A percentile compares a stretch with the other conserved stretches of the same genome.
Evolutionary conservation across 2,329 filamentous ascomycete genomes (phyloP).

Genomic region (Nigrograna mackinnonii): DNA sequence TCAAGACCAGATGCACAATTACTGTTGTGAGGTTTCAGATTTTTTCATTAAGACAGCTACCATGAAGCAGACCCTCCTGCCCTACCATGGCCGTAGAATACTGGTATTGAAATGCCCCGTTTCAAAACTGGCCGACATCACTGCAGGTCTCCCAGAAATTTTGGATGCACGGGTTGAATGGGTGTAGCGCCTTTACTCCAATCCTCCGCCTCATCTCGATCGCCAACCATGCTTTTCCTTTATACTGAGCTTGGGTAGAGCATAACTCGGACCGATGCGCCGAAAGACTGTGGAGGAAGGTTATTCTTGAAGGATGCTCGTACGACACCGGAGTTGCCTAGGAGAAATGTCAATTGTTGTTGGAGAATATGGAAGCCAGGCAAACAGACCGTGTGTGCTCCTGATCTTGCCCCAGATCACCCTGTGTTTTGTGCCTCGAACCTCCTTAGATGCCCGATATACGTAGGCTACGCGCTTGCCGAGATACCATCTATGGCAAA

Average conservation of each 20-base stretch:
- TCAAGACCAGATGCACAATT: too few relatives aligned
- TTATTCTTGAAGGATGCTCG: conserved; percentile 96
- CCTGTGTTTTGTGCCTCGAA: conserved; percentile 97
- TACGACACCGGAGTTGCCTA: conserved; percentile 97
- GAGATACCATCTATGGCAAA: conserved; percentile 75
- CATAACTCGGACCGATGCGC: conserved; percentile 81
- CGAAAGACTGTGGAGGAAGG: conserved; percentile 92
- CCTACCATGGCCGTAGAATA: too few relatives aligned
- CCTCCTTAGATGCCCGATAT: conserved; percentile 22
- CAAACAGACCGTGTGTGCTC: conserved; percentile 78
- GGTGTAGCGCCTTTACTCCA: too few relatives aligned
- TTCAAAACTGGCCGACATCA: too few relatives aligned
- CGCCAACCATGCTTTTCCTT: too few relatives aligned
- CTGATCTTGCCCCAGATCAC: conserved; percentile 97
- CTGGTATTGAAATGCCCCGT: too few relatives aligned
- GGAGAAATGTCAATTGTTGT: conserved; percentile 10
- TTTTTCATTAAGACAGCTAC: too few relatives aligned
- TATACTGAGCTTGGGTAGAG: conserved; percentile 84
- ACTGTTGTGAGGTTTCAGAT: too few relatives aligned
- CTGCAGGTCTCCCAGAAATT: too few relatives aligned
- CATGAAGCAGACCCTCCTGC: too few relatives aligned
- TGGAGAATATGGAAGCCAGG: conserved; percentile 25
- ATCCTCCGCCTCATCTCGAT: too few relatives aligned
- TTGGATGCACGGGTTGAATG: too few relatives aligned
- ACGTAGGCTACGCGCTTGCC: conserved; percentile 96